A percentile compares a stretch with the other conserved stretches of the same genome.
These are phyloP conservation scores for Coemansia sp. DNA, from an alignment of 192 early-diverging fungal species.

Conservation along the genomic window DNA sequence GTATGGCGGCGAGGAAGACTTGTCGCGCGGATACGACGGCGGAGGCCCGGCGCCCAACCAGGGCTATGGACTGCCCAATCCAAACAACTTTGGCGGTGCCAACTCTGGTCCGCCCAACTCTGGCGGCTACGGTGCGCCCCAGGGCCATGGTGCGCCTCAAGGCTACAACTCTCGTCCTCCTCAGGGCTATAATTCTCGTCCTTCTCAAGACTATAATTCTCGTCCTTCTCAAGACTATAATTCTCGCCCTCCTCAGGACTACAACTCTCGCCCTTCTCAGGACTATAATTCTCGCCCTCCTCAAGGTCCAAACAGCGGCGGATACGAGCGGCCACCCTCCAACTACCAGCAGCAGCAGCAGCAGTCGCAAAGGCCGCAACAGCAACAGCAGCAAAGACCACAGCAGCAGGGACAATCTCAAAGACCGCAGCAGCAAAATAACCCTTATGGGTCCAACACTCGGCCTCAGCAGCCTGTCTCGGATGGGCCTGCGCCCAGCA, in stretches of 20 bases:
- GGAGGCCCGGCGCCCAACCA: background rate
- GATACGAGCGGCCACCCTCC: background rate
- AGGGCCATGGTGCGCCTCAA: background rate
- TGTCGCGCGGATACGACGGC: slow-evolving; percentile 4
- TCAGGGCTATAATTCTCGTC: background rate
- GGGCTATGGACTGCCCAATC: background rate
- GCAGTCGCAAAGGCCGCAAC: background rate
- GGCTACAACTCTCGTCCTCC: slow-evolving; percentile 5
- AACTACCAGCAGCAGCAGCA: background rate
- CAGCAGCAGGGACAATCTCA: background rate
- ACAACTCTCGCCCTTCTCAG: slow-evolving; percentile 1
- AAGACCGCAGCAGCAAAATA: background rate
- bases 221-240: background rate
- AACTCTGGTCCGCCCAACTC: slow-evolving; percentile 9
- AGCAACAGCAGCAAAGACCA: background rate
- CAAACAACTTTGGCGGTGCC: background rate
- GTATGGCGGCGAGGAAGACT: background rate
- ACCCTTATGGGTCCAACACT: slow-evolving; percentile 5
- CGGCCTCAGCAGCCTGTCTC: background rate
- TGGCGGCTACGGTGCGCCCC: slow-evolving; percentile 13
- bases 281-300: background rate
- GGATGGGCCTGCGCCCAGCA: slow-evolving; percentile 14
- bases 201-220: background rate
- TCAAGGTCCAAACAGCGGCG: slow-evolving; percentile 1
- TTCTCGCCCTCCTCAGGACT: background rate